Conservation (phyloP, 768 basidiomycete species). For the Chlorophyllum brunneum region DNA sequence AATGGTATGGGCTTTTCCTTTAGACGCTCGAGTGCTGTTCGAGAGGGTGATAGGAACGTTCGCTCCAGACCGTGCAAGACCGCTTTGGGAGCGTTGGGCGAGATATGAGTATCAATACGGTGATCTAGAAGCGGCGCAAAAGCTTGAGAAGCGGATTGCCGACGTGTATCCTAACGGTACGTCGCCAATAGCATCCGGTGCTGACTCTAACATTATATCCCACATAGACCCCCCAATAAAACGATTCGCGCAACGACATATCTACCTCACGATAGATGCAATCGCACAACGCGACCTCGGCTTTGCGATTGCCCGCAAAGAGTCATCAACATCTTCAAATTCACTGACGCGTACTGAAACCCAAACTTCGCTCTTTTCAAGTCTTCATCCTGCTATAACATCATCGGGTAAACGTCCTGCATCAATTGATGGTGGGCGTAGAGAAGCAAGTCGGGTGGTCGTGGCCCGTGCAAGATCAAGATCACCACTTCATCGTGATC, state of each 20-base stretch:
- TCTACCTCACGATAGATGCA: slow-evolving; percentile 79
- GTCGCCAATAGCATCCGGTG: slow-evolving; percentile 20
- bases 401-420: slow-evolving; percentile 29
- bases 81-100: slow-evolving; percentile 95
- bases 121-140: slow-evolving; percentile 83
- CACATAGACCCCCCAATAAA: slow-evolving; percentile 81
- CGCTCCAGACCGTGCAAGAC: slow-evolving; percentile 70
- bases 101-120: slow-evolving; percentile 94
- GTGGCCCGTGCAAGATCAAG: slow-evolving; percentile 23
- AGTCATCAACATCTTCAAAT: slow-evolving; percentile 14
- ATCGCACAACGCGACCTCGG: slow-evolving; percentile 90
- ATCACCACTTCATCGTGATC: slow-evolving; percentile 19
- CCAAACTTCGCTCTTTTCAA: slow-evolving; percentile 24
- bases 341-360: slow-evolving; percentile 32
- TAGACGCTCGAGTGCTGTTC: slow-evolving; percentile 97
- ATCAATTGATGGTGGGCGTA: slow-evolving; percentile 33
- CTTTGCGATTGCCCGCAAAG: slow-evolving; percentile 52
- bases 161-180: slow-evolving; percentile 85
- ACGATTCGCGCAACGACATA: slow-evolving; percentile 83
- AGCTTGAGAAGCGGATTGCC: slow-evolving; percentile 84
- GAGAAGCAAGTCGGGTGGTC: slow-evolving; percentile 25
- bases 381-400: slow-evolving; percentile 13
- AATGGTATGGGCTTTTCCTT: no score
- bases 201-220: not conserved
- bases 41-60: slow-evolving; percentile 83